A percentile compares a stretch with the other conserved stretches of the same genome.
These are phyloP conservation scores for Chaetomium globosum DNA, from an alignment of 2,329 filamentous ascomycete genomes.

Conservation along the genomic window DNA sequence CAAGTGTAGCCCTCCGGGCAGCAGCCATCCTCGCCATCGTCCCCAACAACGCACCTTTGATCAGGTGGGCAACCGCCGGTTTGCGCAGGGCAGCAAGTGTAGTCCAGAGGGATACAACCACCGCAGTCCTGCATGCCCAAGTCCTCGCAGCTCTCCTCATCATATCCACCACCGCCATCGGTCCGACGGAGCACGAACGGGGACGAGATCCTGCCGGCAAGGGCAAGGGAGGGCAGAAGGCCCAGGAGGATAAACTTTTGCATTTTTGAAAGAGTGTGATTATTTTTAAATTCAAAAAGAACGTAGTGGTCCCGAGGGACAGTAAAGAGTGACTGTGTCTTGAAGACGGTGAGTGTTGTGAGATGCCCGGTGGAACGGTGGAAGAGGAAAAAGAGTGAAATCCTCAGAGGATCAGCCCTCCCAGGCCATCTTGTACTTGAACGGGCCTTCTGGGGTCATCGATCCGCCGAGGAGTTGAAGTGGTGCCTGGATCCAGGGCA, in stretches of 20 bases:
- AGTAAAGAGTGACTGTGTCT: conserved; percentile 15
- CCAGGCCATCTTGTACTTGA: neutral
- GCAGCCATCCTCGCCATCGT: conserved; percentile 22
- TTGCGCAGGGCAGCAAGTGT: conserved; percentile 21
- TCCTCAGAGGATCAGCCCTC: neutral
- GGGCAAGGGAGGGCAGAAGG: conserved; percentile 26
- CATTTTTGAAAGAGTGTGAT: conserved; percentile 25
- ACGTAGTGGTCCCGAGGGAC: conserved; percentile 18
- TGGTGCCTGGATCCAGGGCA: neutral
- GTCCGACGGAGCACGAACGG: conserved; percentile 18
- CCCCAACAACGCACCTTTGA: conserved; percentile 14
- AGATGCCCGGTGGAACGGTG: neutral
- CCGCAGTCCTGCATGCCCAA: conserved; percentile 22
- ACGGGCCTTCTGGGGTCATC: neutral
- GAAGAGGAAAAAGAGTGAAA: neutral
- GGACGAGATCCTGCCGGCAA: conserved; percentile 17
- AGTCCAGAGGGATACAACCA: conserved; percentile 22
- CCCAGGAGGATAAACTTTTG: conserved; percentile 30
- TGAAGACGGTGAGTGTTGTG: conserved; percentile 16
- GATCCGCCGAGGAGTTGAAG: neutral
- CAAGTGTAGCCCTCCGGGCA: conserved; percentile 19
- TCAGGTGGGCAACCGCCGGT: conserved; percentile 12
- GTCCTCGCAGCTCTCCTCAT: conserved; percentile 16
- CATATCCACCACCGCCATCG: neutral
- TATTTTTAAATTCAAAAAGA: conserved; percentile 9